A percentile compares a stretch with the other conserved stretches of the same genome.
These are phyloP conservation scores for Incumbomyces delicatus DNA, from an alignment of 2,329 filamentous ascomycete species.

Conservation along the genomic window DNA sequence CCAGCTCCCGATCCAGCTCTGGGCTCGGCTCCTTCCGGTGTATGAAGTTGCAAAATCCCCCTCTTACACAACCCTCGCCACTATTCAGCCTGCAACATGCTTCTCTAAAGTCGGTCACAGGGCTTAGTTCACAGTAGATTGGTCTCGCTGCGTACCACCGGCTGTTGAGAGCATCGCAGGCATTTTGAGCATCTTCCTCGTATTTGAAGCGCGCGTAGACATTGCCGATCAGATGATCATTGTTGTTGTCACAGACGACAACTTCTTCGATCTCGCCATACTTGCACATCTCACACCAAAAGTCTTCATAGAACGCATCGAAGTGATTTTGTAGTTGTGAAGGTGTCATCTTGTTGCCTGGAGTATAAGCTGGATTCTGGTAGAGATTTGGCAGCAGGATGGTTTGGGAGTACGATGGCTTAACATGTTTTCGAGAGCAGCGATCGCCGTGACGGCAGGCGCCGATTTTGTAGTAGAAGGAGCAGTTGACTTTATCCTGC, in stretches of 20 bases:
- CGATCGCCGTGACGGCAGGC: slow-evolving; percentile 97
- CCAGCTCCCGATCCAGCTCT: slow-evolving; percentile 80
- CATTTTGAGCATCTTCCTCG: slow-evolving; percentile 87
- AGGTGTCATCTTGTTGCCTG: slow-evolving; percentile 92
- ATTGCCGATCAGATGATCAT: slow-evolving; percentile 97
- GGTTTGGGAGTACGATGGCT: slow-evolving; percentile 94
- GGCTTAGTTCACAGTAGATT: slow-evolving; percentile 95
- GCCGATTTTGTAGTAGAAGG: slow-evolving; percentile 99
- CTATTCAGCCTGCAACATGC: slow-evolving; percentile 91
- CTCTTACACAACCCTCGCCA: slow-evolving; percentile 89
- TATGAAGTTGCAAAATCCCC: slow-evolving; percentile 99
- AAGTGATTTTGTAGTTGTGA: slow-evolving; percentile 98
- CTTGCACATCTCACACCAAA: slow-evolving; percentile 99
- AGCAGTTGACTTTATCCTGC: slow-evolving; percentile 95
- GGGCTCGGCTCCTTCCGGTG: slow-evolving; percentile 89
- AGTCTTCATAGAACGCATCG: slow-evolving; percentile 98
- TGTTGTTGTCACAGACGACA: slow-evolving; percentile 98
- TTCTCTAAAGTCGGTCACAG: slow-evolving; percentile 96
- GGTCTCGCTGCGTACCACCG: slow-evolving; percentile 95
- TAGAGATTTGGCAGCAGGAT: slow-evolving; percentile 98
- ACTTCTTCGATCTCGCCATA: slow-evolving; percentile 96
- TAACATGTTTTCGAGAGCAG: slow-evolving; percentile 97
- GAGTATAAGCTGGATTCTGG: slow-evolving; percentile 96
- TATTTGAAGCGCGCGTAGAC: slow-evolving; percentile 99
- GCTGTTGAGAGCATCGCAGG: slow-evolving; percentile 86